These are phyloP conservation scores for Eutreptiella sp. DNA, from an alignment of 208 protist genomes.

Conservation along the genomic window DNA sequence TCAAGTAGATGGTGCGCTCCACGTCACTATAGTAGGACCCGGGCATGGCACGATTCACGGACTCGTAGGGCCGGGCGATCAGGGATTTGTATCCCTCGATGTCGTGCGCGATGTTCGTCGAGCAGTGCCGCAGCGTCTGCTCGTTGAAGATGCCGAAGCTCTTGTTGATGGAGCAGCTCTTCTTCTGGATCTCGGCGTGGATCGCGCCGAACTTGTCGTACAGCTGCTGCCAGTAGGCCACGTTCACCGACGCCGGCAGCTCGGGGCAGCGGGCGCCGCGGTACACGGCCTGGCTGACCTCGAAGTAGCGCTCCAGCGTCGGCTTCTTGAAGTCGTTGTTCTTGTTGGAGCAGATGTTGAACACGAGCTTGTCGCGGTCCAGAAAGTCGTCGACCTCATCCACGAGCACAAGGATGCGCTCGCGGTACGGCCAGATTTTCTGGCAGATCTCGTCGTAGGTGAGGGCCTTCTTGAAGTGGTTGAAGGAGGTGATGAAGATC, in stretches of 20 bases:
- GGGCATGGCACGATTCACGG: constrained; percentile 25
- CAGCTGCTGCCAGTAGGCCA: constrained; percentile 14
- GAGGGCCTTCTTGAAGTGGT: constrained; percentile 32
- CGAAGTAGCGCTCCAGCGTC: constrained; percentile 24
- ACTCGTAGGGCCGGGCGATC: constrained; percentile 23
- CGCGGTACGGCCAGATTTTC: constrained; percentile 23
- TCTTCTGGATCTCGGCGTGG: constrained; percentile 22
- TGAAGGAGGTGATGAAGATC: constrained; percentile 28
- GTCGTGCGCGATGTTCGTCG: constrained; percentile 26
- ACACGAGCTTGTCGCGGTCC: constrained; percentile 28
- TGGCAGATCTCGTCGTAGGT: constrained; percentile 29
- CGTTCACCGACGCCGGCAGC: constrained; percentile 3
- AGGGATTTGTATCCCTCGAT: constrained; percentile 27
- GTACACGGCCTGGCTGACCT: constrained; percentile 17
- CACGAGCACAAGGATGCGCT: constrained; percentile 11
- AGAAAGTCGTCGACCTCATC: constrained; percentile 29
- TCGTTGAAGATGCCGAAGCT: constrained; percentile 30
- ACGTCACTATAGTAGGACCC: constrained; percentile 24
- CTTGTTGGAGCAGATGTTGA: constrained; percentile 34
- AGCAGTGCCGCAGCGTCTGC: constrained; percentile 24
- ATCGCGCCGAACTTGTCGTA: constrained; percentile 12
- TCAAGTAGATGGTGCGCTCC: constrained; percentile 25
- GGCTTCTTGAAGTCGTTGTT: constrained; percentile 2
- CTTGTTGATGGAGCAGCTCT: constrained; percentile 15
- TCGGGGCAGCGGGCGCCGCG: not conserved